Conservation (phyloP, 495 filamentous ascomycete genomes). For the Penicillium desertorum region DNA sequence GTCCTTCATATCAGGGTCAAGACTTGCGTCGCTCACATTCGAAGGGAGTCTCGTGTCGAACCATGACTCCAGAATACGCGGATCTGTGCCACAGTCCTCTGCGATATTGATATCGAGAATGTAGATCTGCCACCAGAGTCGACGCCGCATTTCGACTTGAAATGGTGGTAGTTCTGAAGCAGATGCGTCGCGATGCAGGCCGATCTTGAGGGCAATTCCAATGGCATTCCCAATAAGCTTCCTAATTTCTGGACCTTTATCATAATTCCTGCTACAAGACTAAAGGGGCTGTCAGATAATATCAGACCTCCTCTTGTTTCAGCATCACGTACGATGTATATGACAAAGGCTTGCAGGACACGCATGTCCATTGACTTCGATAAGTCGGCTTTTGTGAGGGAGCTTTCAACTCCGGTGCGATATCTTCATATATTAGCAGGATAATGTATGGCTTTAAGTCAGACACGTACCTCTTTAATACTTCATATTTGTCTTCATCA, state of each 20-base stretch:
- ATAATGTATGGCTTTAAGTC: neutral
- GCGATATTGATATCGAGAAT: constrained; percentile 66
- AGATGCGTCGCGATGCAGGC: neutral
- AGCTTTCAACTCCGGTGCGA: constrained; percentile 50
- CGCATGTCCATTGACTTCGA: constrained; percentile 62
- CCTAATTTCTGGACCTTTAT: constrained; percentile 54
- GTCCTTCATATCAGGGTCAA: constrained; percentile 57
- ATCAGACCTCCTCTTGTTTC: neutral
- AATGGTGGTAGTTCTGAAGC: neutral
- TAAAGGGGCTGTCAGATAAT: constrained; percentile 8
- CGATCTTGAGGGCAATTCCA: constrained; percentile 64
- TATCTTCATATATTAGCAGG: constrained; percentile 38
- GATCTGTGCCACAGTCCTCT: constrained; percentile 71
- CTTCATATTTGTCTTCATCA: constrained; percentile 11
- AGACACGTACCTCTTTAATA: constrained; percentile 47
- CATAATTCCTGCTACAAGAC: constrained; percentile 51
- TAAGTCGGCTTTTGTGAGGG: constrained; percentile 61
- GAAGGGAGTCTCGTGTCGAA: constrained; percentile 64
- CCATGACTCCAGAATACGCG: constrained; percentile 57
- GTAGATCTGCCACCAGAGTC: constrained; percentile 48
- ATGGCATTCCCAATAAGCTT: constrained; percentile 60
- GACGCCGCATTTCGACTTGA: neutral
- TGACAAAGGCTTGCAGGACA: constrained; percentile 66
- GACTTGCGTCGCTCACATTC: constrained; percentile 69
- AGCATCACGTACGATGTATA: constrained; percentile 54